These are phyloP conservation scores for Taphrina sp. DNA, from an alignment of 1,139 yeast genomes.

Conservation along the genomic window DNA sequence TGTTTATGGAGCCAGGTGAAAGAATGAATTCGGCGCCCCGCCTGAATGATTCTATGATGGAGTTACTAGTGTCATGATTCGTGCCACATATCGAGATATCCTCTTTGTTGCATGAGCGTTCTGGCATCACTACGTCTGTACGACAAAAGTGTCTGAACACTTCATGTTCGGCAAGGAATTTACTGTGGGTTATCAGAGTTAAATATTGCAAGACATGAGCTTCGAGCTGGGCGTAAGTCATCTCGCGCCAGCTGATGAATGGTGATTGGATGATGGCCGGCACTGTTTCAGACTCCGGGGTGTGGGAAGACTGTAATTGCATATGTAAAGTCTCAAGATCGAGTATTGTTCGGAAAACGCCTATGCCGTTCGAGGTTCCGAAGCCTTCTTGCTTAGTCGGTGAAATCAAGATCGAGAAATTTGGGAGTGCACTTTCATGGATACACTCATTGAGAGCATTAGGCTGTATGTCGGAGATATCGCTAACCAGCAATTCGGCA, in stretches of 20 bases:
- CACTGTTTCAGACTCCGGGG: not conserved
- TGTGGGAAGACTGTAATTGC: not conserved
- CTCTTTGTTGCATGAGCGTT: not conserved
- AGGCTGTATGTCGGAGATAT: conserved; percentile 17
- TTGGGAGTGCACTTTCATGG: not conserved
- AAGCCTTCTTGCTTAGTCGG: conserved; percentile 20
- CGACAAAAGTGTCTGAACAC: conserved; percentile 16
- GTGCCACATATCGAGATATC: not conserved
- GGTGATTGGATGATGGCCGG: not conserved
- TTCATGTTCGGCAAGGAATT: conserved; percentile 8
- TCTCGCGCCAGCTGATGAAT: not conserved
- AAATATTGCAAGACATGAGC: not conserved
- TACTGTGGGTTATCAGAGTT: conserved; percentile 1
- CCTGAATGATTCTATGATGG: conserved; percentile 1
- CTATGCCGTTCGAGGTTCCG: conserved; percentile 12
- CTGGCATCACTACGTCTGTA: conserved; percentile 5
- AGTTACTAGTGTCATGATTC: not conserved
- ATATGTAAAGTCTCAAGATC: conserved; percentile 13
- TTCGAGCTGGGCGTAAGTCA: conserved; percentile 17
- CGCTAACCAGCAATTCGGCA: conserved; percentile 26
- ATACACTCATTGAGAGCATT: not conserved
- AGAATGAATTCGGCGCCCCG: not conserved
- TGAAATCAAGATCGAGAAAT: conserved; percentile 21
- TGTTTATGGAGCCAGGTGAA: not conserved
- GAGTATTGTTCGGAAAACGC: conserved; percentile 14